Conservation (phyloP, 1,284 basidiomycete species). For the Wallemia mellicola region DNA sequence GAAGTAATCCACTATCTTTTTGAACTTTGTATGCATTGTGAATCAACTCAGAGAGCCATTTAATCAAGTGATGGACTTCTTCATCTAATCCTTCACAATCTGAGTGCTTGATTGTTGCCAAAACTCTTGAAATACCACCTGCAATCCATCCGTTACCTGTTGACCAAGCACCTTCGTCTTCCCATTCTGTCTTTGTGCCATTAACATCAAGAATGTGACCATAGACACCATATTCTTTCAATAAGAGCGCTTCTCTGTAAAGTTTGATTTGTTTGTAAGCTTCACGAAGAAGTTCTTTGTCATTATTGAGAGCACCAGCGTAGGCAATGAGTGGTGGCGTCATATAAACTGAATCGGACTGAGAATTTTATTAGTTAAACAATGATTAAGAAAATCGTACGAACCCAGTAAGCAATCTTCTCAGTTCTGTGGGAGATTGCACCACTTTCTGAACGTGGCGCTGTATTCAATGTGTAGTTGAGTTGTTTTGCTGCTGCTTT, state of each 20-base stretch:
- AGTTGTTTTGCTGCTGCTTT: conserved; percentile 6
- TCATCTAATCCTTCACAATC: background rate
- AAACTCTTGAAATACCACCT: background rate
- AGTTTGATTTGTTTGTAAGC: background rate
- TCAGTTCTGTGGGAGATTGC: conserved; percentile 11
- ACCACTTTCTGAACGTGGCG: conserved; percentile 8
- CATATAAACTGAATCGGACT: background rate
- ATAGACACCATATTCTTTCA: background rate
- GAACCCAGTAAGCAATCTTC: conserved; percentile 1
- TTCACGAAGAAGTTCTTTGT: background rate
- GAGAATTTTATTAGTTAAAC: background rate
- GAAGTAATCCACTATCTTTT: conserved; percentile 23
- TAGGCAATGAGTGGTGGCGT: background rate
- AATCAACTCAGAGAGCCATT: background rate
- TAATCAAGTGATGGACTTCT: background rate
- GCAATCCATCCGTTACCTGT: conserved; percentile 1
- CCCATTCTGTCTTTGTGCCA: background rate
- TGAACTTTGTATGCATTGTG: background rate
- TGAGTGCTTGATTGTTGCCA: background rate
- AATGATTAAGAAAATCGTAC: background rate
- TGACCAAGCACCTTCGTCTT: background rate
- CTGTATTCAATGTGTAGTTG: conserved; percentile 9
- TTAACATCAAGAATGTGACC: background rate
- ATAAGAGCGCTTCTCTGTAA: background rate
- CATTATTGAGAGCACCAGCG: background rate